Base-by-base conservation (phyloP, 345 rosid genomes). In the Gossypium turneri region DNA sequence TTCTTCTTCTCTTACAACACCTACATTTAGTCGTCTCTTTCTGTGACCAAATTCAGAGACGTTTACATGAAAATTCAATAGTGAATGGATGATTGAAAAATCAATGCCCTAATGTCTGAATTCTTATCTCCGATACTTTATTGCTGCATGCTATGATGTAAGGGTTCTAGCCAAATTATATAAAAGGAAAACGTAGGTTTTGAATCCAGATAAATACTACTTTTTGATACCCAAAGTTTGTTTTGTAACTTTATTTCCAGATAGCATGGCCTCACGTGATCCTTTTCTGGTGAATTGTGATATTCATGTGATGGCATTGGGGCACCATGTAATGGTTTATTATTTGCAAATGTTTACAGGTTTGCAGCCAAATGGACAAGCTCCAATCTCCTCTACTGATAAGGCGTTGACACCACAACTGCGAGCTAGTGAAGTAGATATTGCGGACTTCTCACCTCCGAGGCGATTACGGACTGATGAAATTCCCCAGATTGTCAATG, bases 401-500 rank as follows among this genome's bases (percentile, higher is more conserved):
- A 92, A 88, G 82, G 78, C 83, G 51, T 73, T 88, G 81, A 71
- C 53, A 38, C 88, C 90, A 74, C 80, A 82, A 55, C 7, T 79
- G 44, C 84, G 81, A 25, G 2, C 86, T 67, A 83, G 75, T 61
- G 94, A 90, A 45, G 12, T 79, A 44, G 87, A 78, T 51, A 74
- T 76, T 74, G 84, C 78, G 9, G 2, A 75, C 45, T 92, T 84
- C 81, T 66, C 90, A 0, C 79, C 91, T 71, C 92, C 97, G 0
- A 81, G 92, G 75, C 83, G 84, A n/a, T 74, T 92, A 34, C 75
- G 78, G 48, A 82, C 89, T 0, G 90, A 87, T 43, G 93, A 92
- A 81, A 90, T 92, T 72, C 93, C 97, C n/a, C 71, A 78, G 67
- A 78, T 87, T 74, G 87, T 92, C 78, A 80, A 87, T 58, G 90